Base-by-base conservation (phyloP, 257 asterid species). In the Solanum lycopersicoides region DNA sequence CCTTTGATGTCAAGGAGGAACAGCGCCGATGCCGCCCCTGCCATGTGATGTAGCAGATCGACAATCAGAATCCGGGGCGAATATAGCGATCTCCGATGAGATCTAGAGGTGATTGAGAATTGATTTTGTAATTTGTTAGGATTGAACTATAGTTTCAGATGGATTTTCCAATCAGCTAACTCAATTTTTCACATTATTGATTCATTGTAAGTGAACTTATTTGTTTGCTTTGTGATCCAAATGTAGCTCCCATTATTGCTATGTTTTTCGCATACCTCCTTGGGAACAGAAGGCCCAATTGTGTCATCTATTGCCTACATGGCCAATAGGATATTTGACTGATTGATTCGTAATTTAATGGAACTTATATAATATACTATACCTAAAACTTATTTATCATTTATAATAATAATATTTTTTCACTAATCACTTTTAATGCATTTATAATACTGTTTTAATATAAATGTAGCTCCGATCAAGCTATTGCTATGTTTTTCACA, bases 11-110 rank as follows among this genome's bases (percentile, higher is more conserved):
- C 99, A 85, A 96, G 93, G 86, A 96, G 98, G 99, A 96, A 96
- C 94, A 96, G 98, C 95, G 99, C 98, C 89, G 99, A 96, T 85
- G 98, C 98, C 91, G 99, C 99, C 90, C 98, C 98, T 85, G 98
- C 94, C 99, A 96, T 96, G 63, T 77, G 83, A 44, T 76, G 34
- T 35, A 20, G 9, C 83, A 44, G 83, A 77, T 44, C 41, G 15
- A 25, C 9, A 25, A 76, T 76, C 60, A 76, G 83, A 76, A 42
- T 42, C 6, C 39, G 39, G 3, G 23, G 83, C n/a, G 60, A n/a
- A 12, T 44, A n/a, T 75, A 39, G 56, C 32, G 44, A 76, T 41
- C 35, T 39, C 59, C 59, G 32, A 41, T 13, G 83, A 44, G 83
- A 77, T 77, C 63, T 77, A 44, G 14, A n/a, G 37, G n/a, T 76